A percentile compares a stretch with the other conserved stretches of the same genome.
Evolutionary conservation across 2,329 filamentous ascomycete species (phyloP).

Genomic region (Raffaelea ambrosiae): DNA sequence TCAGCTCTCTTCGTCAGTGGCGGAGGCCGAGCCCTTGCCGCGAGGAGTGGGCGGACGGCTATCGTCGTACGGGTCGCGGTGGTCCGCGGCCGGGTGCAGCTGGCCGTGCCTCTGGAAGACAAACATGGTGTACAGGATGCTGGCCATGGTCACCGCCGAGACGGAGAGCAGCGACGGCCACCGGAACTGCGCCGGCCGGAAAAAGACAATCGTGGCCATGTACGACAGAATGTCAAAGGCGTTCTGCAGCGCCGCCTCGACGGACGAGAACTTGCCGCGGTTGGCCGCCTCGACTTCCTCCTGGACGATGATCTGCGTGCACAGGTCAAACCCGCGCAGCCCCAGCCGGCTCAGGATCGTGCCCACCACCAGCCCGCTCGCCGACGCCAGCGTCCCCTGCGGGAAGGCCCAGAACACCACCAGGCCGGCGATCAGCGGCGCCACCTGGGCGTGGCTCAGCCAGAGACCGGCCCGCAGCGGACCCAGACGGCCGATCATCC

Average conservation of each 20-base stretch:
- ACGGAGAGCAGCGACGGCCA: slow-evolving; percentile 53
- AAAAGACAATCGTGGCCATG: slow-evolving; percentile 55
- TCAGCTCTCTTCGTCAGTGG: not conserved
- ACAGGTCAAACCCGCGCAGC: slow-evolving; percentile 53
- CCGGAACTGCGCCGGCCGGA: slow-evolving; percentile 52
- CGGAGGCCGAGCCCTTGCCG: too few species aligned
- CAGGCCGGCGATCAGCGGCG: slow-evolving; percentile 37
- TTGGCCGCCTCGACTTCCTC: slow-evolving; percentile 45
- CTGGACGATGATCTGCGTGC: slow-evolving; percentile 50
- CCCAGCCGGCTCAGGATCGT: slow-evolving; percentile 49
- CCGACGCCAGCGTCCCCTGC: slow-evolving; percentile 25
- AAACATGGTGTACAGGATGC: slow-evolving; percentile 44
- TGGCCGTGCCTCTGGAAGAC: slow-evolving; percentile 50
- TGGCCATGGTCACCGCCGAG: slow-evolving; percentile 38
- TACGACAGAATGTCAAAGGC: slow-evolving; percentile 61
- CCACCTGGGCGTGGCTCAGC: slow-evolving; percentile 58
- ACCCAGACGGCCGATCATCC: slow-evolving; percentile 44
- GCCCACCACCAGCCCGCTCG: slow-evolving; percentile 37
- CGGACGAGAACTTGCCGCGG: slow-evolving; percentile 58
- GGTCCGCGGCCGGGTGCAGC: slow-evolving; percentile 39
- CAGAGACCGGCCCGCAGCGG: slow-evolving; percentile 59
- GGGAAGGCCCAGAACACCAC: slow-evolving; percentile 28
- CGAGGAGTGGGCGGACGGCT: not conserved
- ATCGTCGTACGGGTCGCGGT: not conserved
- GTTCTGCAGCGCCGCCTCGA: slow-evolving; percentile 60